These are phyloP conservation scores for Firmiana major DNA, from an alignment of 345 rosid genomes.

Conservation along the genomic window DNA sequence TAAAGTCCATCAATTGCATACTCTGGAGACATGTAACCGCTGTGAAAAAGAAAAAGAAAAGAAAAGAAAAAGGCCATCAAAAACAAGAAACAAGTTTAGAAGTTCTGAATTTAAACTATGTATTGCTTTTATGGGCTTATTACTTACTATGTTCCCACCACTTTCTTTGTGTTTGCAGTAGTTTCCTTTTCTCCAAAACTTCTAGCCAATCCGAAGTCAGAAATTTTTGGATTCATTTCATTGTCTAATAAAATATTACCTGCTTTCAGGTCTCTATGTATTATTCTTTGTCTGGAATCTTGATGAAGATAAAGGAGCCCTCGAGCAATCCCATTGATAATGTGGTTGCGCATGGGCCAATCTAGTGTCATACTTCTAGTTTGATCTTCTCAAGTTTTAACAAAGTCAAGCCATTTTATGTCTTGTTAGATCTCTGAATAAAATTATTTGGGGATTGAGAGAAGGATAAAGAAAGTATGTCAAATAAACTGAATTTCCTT, in stretches of 20 bases:
- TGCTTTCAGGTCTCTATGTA: conserved; percentile 12
- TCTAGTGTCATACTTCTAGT: conserved; percentile 19
- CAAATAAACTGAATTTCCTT: background rate
- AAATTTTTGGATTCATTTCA: background rate
- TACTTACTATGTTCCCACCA: conserved; percentile 54
- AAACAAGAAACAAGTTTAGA: background rate
- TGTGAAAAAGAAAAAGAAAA: background rate
- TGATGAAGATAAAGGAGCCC: conserved; percentile 6
- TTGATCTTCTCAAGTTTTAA: conserved; percentile 14
- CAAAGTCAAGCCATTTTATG: conserved; percentile 43
- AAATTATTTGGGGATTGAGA: background rate
- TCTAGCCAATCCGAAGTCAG: conserved; percentile 38
- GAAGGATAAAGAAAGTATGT: too few relatives aligned
- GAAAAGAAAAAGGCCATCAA: too few relatives aligned
- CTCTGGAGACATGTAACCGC: conserved; percentile 54
- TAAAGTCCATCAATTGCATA: conserved; percentile 47
- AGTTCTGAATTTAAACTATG: background rate
- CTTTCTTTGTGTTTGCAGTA: conserved; percentile 36
- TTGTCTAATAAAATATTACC: background rate
- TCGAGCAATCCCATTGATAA: conserved; percentile 49
- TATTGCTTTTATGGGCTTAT: background rate
- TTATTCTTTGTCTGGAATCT: conserved; percentile 4
- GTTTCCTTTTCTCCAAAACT: conserved; percentile 35
- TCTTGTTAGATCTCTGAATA: background rate
- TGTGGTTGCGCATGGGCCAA: conserved; percentile 56